Evolutionary conservation across 495 filamentous ascomycete genomes (phyloP).

Genomic region (Aspergillus asperescens): DNA sequence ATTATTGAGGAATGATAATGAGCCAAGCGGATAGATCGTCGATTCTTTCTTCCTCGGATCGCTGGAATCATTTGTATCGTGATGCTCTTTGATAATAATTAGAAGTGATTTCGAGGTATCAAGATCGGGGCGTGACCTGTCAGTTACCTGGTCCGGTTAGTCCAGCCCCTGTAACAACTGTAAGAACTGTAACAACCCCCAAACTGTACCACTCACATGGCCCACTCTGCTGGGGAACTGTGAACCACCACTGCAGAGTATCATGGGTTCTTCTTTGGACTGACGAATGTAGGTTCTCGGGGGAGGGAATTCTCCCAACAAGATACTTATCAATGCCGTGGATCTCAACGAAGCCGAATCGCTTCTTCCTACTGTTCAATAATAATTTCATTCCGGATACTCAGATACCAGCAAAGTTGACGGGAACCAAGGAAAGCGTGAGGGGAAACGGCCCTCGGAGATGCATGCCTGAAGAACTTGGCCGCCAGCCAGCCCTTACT

Average conservation of each 20-base stretch:
- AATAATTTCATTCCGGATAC: too few relatives aligned
- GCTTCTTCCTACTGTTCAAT: too few relatives aligned
- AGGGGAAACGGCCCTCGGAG: not conserved
- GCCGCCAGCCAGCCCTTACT: not conserved
- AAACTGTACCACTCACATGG: constrained; percentile 6
- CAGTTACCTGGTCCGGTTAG: constrained; percentile 4
- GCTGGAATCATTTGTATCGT: too few relatives aligned
- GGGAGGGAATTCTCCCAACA: too few relatives aligned
- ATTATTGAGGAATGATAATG: too few relatives aligned
- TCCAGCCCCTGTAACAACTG: constrained; percentile 10
- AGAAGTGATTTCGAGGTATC: not conserved
- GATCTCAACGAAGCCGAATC: too few relatives aligned
- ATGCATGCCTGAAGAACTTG: constrained; percentile 18
- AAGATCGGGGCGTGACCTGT: constrained; percentile 1
- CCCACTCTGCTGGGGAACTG: constrained; percentile 9
- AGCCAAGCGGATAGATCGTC: too few relatives aligned
- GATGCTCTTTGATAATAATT: not conserved
- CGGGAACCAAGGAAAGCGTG: not conserved
- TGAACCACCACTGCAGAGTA: not conserved
- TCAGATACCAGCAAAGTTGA: not conserved
- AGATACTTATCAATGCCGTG: too few relatives aligned
- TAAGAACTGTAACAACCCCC: not conserved
- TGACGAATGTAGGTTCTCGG: too few relatives aligned
- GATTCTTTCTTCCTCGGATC: too few relatives aligned
- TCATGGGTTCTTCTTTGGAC: too few relatives aligned